These are phyloP conservation scores for Mollisia scopiformis DNA, from an alignment of 2,329 filamentous ascomycete species.

Conservation along the genomic window DNA sequence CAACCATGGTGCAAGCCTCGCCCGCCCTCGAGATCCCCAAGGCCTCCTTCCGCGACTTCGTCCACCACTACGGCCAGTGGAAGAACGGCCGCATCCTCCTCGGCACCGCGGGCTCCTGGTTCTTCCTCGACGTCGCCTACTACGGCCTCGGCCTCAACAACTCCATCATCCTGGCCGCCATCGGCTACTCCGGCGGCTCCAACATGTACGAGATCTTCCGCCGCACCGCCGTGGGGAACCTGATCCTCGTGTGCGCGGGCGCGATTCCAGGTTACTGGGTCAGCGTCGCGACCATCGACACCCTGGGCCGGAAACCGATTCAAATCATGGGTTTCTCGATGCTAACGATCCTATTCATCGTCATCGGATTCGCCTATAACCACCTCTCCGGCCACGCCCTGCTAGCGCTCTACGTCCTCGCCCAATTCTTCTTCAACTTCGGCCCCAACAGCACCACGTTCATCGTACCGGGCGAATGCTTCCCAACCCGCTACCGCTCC, in stretches of 20 bases:
- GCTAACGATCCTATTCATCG: slow-evolving; percentile 62
- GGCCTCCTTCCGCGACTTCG: slow-evolving; percentile 74
- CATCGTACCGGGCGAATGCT: slow-evolving; percentile 41
- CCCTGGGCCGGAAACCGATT: slow-evolving; percentile 77
- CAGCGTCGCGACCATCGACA: slow-evolving; percentile 75
- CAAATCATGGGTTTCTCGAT: slow-evolving; percentile 66
- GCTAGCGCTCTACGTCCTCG: slow-evolving; percentile 64
- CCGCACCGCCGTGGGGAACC: slow-evolving; percentile 76
- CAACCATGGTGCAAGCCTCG: slow-evolving; percentile 55
- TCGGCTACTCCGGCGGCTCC: slow-evolving; percentile 68
- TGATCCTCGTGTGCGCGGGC: slow-evolving; percentile 78
- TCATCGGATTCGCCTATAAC: slow-evolving; percentile 64
- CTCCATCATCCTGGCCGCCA: slow-evolving; percentile 70
- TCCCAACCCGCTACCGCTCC: slow-evolving; percentile 41
- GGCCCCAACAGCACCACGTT: slow-evolving; percentile 44
- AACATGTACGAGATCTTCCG: slow-evolving; percentile 72
- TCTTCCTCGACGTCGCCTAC: slow-evolving; percentile 56
- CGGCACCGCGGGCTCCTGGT: slow-evolving; percentile 86
- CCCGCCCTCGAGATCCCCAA: slow-evolving; percentile 65
- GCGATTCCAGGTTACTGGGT: slow-evolving; percentile 83
- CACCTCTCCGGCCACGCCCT: slow-evolving; percentile 52
- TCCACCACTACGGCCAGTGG: slow-evolving; percentile 68
- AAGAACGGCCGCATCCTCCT: slow-evolving; percentile 74
- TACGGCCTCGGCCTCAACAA: slow-evolving; percentile 77
- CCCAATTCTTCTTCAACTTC: slow-evolving; percentile 70